phyloP scores from a whole-genome alignment of 1,284 basidiomycete genomes.

The Cutaneotrichosporon spelunceum region DNA sequence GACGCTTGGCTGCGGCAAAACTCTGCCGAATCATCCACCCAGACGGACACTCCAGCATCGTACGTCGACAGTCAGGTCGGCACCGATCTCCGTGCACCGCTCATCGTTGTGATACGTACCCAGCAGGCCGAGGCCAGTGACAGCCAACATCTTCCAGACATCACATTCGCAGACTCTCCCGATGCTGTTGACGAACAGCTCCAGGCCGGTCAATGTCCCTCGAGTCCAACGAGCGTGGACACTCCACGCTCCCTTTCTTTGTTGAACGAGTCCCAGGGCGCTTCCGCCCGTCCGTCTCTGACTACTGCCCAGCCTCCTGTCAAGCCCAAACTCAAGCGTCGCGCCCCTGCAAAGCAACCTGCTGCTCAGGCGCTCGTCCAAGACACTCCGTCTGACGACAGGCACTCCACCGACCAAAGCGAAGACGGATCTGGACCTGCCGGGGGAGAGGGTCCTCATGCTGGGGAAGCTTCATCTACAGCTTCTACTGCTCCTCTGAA shows the following conservation, averaged over 20 bases:
- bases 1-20: background rate
- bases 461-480: background rate
- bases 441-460: no score
- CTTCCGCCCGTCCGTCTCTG: background rate
- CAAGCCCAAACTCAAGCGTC: background rate
- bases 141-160: background rate
- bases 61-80: conserved; percentile 2
- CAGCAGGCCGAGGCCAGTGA: background rate
- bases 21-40: background rate
- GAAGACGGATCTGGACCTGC: no score
- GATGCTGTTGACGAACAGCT: background rate
- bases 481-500: background rate
- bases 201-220: background rate
- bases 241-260: background rate
- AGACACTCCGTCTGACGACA: background rate
- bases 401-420: background rate
- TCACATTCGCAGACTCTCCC: background rate
- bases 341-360: background rate
- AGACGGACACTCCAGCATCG: background rate
- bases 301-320: background rate
- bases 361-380: background rate
- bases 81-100: background rate
- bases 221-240: background rate
- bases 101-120: background rate
- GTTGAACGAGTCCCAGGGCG: background rate